phyloP scores from a whole-genome alignment of 495 filamentous ascomycete species.

The Penicillium crystallinum region DNA sequence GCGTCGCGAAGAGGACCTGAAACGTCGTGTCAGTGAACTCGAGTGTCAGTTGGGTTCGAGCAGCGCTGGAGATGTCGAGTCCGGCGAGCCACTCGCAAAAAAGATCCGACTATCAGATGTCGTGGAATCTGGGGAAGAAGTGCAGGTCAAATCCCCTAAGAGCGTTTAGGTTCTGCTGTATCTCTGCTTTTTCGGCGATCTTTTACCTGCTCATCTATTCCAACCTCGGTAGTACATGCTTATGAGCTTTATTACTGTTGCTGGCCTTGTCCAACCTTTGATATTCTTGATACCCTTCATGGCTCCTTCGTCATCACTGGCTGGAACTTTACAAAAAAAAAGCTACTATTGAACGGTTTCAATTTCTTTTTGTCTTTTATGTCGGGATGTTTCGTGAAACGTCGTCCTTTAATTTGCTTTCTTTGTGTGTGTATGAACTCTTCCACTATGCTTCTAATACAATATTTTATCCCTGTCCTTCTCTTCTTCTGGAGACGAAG shows the following conservation, averaged over 20 bases:
- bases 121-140: conserved; percentile 34
- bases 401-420: conserved; percentile 17
- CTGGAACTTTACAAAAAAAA: conserved; percentile 26
- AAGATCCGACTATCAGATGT: conserved; percentile 40
- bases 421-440: conserved; percentile 22
- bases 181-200: neutral
- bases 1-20: conserved; percentile 74
- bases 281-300: conserved; percentile 46
- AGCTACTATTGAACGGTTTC: conserved; percentile 16
- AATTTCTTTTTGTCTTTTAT: conserved; percentile 9
- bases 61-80: conserved; percentile 21
- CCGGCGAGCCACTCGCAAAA: conserved; percentile 43
- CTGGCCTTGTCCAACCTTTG: conserved; percentile 29
- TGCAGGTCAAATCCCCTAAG: conserved; percentile 36
- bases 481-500: conserved; percentile 1
- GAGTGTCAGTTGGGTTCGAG: conserved; percentile 53
- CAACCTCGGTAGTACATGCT: neutral
- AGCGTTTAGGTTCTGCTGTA: conserved; percentile 21
- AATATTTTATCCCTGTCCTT: conserved; percentile 9
- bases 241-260: neutral
- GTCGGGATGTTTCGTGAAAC: conserved; percentile 14
- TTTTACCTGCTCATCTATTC: neutral
- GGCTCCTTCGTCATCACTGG: conserved; percentile 34
- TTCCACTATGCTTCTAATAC: conserved; percentile 26
- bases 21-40: conserved; percentile 72